Evolutionary conservation across 2,329 filamentous ascomycete genomes (phyloP), one percentile per base, ranked within the genome.

Genomic region (Paramyrothecium roridum): DNA sequence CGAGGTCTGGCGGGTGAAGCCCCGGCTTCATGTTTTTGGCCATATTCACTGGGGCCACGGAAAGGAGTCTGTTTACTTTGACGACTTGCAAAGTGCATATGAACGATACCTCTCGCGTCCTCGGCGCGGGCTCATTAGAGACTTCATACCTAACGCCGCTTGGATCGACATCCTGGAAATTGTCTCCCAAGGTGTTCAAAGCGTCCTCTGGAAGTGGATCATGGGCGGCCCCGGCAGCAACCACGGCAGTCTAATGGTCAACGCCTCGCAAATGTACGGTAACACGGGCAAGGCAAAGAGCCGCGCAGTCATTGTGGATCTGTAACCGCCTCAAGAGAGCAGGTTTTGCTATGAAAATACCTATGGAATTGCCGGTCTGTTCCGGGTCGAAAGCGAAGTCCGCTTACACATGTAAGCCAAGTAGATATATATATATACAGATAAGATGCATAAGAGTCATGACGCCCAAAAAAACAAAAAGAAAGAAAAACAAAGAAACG

Each of bases 31-130:
- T 70, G 81, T 96, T 50, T 96, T 95, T 68, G 92, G 91, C 1
- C 92, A 96, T 71, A 82, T 93, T 22, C 92, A 96, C 73, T 88
- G 81, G 65, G 89, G 85, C 10, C 82, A 88, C 48, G 92, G 91
- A 17, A 77, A 76, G 47, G 85, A 92, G 64, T 71, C 85, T 0
- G 80, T 89, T 11, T 88, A 84, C 72, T 96, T 89, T 80, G 90
- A 95, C 69, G 81, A 85, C 23, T 82, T 84, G 57, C 90, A 96
- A 70, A 75, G 74, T 33, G 81, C 82, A 2, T 92, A 91, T 72
- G 90, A 93, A 72, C 75, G 77, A n/a, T 77, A 91, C 22, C 73
- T 82, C 67, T 72, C 75, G 1, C 72, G 72, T 12, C 72, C 72
- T 20, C 69, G 67, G 3, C 72, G 72, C 2, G 78, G 79, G 0